Base-by-base conservation (phyloP, 1,139 yeast genomes). In the Debaryomycetaceae sp. region DNA sequence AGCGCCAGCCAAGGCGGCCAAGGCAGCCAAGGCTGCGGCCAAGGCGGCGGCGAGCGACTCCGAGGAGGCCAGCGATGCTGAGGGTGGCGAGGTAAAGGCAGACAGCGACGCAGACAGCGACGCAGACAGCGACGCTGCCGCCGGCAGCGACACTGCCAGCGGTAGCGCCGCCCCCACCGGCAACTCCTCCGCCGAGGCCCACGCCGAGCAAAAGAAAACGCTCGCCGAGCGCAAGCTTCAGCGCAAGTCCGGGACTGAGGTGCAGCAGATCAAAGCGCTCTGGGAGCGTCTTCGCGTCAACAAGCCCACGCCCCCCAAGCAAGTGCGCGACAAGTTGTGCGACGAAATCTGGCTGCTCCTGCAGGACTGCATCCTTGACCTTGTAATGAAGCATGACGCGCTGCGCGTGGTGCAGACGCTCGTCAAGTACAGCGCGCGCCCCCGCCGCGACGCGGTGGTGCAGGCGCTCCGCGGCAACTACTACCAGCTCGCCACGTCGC, bases 351-450 rank as follows among this genome's bases (percentile, higher is more conserved):
- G 96, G 96, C 78, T 71, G 15, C 70, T 85, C 39, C 68, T 94
- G 29, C 74, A 81, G 48, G 89, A 83, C 48, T 77, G 78, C 30
- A 75, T 88, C 34, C 75, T 76, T 45, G 97, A 89, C 48, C 71
- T 91, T 44, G 96, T 89, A 23, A 58, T 91, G 63, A 89, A 91
- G 64, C 98, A 91, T 53, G 98, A 91, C 67, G 93, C 97, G 12
- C 86, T 96, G 18, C 76, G 98, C 61, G 93, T 91, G 34, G 95
- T 91, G 18, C 98, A 91, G 59, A 88, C 97, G 3, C 71, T 91
- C 45, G 80, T 91, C 40, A 91, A 91, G 57, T 86, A 82, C 55
- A 79, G 94, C 5, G 69, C 83, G 28, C 84, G 81, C 51, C 84
- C 78, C 37, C 81, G 91, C 64, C 77, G 96, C 58, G 80, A 78